These are phyloP conservation scores for Collybiopsis confluens DNA, from an alignment of 768 basidiomycete genomes.

Conservation along the genomic window DNA sequence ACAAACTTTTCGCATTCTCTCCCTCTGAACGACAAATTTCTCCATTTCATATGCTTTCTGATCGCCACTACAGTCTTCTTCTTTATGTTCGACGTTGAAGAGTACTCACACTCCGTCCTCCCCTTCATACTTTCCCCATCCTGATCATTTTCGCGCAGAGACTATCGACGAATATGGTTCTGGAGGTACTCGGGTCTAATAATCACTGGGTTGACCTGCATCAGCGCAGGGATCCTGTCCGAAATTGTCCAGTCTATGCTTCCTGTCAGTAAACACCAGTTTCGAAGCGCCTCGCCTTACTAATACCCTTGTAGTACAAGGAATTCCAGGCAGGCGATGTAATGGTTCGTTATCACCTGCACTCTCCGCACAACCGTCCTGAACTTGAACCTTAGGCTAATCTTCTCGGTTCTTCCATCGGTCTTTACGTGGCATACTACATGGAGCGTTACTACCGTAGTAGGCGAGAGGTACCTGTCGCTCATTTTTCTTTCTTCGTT, in stretches of 20 bases:
- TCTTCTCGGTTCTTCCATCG: slow-evolving; percentile 65
- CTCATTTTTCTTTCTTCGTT: neutral
- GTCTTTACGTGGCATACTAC: slow-evolving; percentile 62
- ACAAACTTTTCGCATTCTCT: slow-evolving; percentile 62
- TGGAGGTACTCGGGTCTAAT: slow-evolving; percentile 74
- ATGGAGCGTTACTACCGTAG: slow-evolving; percentile 74
- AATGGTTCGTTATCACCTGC: slow-evolving; percentile 39
- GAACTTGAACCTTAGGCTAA: slow-evolving; percentile 55
- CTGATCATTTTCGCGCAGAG: slow-evolving; percentile 36
- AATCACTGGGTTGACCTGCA: slow-evolving; percentile 65
- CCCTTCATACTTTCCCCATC: neutral
- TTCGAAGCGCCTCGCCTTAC: neutral
- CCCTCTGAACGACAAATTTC: slow-evolving; percentile 74
- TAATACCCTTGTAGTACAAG: slow-evolving; percentile 45
- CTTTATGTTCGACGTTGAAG: slow-evolving; percentile 84
- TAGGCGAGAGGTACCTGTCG: slow-evolving; percentile 63
- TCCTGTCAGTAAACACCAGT: slow-evolving; percentile 43
- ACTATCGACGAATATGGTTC: slow-evolving; percentile 79
- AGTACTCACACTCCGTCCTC: slow-evolving; percentile 44
- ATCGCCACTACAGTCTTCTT: slow-evolving; percentile 79
- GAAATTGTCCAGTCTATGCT: slow-evolving; percentile 78
- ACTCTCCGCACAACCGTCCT: slow-evolving; percentile 6
- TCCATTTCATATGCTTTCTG: slow-evolving; percentile 75
- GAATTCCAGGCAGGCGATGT: slow-evolving; percentile 72
- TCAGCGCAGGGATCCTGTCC: slow-evolving; percentile 77